These are phyloP conservation scores for Chlorella sp. DNA, from an alignment of 139 green algal species.

Conservation along the genomic window DNA sequence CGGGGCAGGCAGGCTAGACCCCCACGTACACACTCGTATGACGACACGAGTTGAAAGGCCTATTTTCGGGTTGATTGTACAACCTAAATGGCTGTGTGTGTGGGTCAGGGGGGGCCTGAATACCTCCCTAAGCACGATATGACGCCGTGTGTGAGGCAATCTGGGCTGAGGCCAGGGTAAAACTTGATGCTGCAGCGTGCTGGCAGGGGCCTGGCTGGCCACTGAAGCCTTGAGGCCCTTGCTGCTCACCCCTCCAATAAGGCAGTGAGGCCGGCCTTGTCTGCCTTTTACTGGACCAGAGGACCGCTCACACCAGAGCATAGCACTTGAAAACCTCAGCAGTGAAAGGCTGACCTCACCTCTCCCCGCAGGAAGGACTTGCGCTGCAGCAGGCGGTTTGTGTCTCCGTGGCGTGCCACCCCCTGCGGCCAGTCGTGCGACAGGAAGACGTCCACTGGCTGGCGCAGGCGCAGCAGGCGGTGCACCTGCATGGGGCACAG, in stretches of 20 bases:
- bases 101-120: no score
- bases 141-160: background rate
- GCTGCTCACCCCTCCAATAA: background rate
- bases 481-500: slow-evolving; percentile 82
- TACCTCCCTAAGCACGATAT: no score
- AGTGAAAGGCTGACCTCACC: slow-evolving; percentile 45
- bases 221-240: background rate
- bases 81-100: no score
- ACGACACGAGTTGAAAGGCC: no score
- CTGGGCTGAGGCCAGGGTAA: background rate
- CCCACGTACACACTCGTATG: no score
- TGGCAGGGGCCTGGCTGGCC: background rate
- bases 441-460: slow-evolving; percentile 90
- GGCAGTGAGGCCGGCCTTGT: background rate
- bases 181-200: background rate
- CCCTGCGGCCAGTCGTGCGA: slow-evolving; percentile 97
- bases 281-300: background rate
- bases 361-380: slow-evolving; percentile 91
- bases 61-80: no score
- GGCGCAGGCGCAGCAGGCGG: slow-evolving; percentile 74
- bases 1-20: background rate
- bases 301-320: no score
- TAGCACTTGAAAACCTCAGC: background rate
- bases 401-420: slow-evolving; percentile 86
- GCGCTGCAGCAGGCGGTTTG: slow-evolving; percentile 71